Base-by-base conservation (phyloP, 768 basidiomycete species). In the Porphyrellus cyaneotinctus region DNA sequence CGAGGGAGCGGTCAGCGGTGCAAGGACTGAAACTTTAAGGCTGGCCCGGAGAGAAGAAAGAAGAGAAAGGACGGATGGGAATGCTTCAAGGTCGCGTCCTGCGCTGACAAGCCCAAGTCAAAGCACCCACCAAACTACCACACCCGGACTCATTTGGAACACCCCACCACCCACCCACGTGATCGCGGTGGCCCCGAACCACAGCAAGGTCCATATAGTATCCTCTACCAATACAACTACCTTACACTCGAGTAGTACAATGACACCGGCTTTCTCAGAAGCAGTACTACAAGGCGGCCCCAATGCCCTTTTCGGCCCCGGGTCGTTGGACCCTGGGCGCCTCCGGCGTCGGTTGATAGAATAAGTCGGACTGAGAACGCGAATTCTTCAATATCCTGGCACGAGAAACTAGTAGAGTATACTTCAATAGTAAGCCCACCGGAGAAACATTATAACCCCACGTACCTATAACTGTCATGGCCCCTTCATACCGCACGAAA, bases 401-500 rank as follows among this genome's bases (percentile, higher is more conserved):
- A n/a, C 51, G 17, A 52, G 31, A 47, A 33, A 35, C n/a, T 17
- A 26, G 18, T 9, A 28, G 15, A 28, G 6, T 26, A 22, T 14
- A 17, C 6, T 2, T 22, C 17, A 36, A n/a, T 23, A 28, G 23
- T 15, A 22, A 23, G 33, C 70, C 62, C 54, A 74, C 71, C 78
- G 71, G 13, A 77, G 51, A 45, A 75, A 63, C 76, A 78, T 77
- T 66, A 79, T 77, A 14, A 73, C 28, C 1, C 67, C 75, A 68
- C 32, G 74, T 70, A 4, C 75, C 76, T 1, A 72, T 66, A 15
- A 72, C 68, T 0, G 75, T 75, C 65, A 75, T 75, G 23, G 68
- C 58, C 6, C 80, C 80, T 63, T 82, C 80, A 47, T 74, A 81
- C 24, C 75, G 71, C 22, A 81, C 72, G 54, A 80, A 82, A 39